Evolutionary conservation across 2,329 filamentous ascomycete genomes (phyloP), one percentile per base, ranked within the genome.

Genomic region (Reticulascus tulasneorum): DNA sequence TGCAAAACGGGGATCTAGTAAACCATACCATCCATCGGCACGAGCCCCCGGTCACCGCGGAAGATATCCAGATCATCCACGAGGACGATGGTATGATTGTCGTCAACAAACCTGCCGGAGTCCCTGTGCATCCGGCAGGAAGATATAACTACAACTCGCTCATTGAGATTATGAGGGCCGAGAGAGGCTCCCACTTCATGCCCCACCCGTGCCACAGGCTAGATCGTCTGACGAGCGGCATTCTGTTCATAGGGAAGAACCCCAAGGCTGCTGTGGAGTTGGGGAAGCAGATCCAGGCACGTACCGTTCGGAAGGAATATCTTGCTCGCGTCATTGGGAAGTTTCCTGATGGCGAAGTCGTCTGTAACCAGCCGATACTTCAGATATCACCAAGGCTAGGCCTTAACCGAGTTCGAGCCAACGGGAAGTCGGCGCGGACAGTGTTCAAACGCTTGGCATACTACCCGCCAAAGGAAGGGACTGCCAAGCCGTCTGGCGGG

Each of bases 231-330:
- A 98, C 93, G 0, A 95, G 88, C 50, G 93, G 93, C 31, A 86
- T 98, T 56, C 97, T 98, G 91, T 98, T 98, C 60, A 82, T 98
- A 50, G 93, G 84, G 19, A 98, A 98, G 64, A 81, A 86, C 45
- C 73, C 82, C 23, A 77, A 80, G 52, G 86, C 86, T 0, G 91
- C 93, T 1, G 87, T 91, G 46, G 71, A 72, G 21, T 74, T 98
- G 48, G 80, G 82, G 36, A 66, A 73, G 26, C 85, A 95, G 59
- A 86, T 98, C 40, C 77, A 80, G 47, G 76, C 75, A 6, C 76
- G 93, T 23, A 91, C 84, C 1, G 86, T 98, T 23, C 82, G 88
- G 50, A 98, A 98, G 59, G 93, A 98, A 60, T 98, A 98, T 54
- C 72, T 98, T 17, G 91, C 91, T 4, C 77, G 93, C 24, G 93